Evolutionary conservation across 2,329 filamentous ascomycete genomes (phyloP), one percentile per base, ranked within the genome.

Genomic region (Talaromyces sp.): DNA sequence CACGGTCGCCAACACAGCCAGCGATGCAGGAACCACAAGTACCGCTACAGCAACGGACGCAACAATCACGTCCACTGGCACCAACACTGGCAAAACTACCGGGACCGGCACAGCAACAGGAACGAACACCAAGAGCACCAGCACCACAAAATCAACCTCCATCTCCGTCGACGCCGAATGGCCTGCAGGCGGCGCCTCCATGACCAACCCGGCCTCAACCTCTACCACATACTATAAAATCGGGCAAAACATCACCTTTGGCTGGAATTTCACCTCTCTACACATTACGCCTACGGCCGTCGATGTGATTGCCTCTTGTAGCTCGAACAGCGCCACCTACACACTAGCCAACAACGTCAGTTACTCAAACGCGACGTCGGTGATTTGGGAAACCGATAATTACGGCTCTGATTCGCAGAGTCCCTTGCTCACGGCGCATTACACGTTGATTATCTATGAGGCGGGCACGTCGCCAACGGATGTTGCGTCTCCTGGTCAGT

Each of bases 251-350:
- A 76, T 88, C 33, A 88, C 86, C 0, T 87, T 89, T 67, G 82
- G 79, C 21, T 89, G 87, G 86, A 89, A 89, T 74, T 89, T 88
- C 75, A 89, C 87, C 14, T 86, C 84, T 11, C 76, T 89, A 25
- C 81, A 79, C 21, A 78, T 83, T 18, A 85, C 83, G 0, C 87
- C 87, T 0, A 79, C 80, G 1, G 81, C 80, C 48, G 77, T 89
- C 68, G 85, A 89, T 67, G 80, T 89, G 40, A 75, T 88, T 48
- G 86, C 87, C 1, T 82, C 81, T 11, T 88, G 86, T 79, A 80
- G 80, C 39, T 72, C 79, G 64, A 88, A 88, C 74, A 77, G 80
- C 63, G 79, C 80, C 54, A 84, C 81, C 40, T 89, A 88, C 72
- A 88, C 86, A 21, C 80, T 89, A 64, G 79, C 84, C 16, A 71